These are phyloP conservation scores for Byssochlamys sp. DNA, from an alignment of 2,329 filamentous ascomycete species.

Conservation along the genomic window DNA sequence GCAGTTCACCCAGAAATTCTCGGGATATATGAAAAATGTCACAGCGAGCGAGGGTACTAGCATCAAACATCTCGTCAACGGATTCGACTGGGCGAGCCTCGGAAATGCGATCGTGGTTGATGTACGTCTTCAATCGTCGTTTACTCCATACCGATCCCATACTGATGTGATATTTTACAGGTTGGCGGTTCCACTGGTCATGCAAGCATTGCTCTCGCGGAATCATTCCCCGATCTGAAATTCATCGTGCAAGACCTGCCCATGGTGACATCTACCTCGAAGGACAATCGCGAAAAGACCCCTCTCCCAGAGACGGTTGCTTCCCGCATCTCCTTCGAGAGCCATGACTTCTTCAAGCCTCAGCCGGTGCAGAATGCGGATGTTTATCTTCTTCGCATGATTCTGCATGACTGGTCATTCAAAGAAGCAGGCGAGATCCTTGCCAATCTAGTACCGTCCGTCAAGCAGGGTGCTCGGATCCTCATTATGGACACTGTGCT, in stretches of 20 bases:
- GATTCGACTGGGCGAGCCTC: slow-evolving; percentile 18
- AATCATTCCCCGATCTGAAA: slow-evolving; percentile 40
- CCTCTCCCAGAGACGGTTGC: background rate
- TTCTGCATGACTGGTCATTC: slow-evolving; percentile 32
- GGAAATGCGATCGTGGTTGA: slow-evolving; percentile 43
- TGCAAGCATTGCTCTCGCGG: slow-evolving; percentile 47
- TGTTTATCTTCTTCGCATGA: slow-evolving; percentile 26
- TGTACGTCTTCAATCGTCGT: slow-evolving; percentile 17
- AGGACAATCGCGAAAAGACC: background rate
- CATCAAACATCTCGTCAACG: slow-evolving; percentile 40
- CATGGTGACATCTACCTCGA: slow-evolving; percentile 17
- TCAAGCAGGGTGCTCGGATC: slow-evolving; percentile 15
- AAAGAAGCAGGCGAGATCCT: slow-evolving; percentile 26
- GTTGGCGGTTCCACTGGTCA: slow-evolving; percentile 50
- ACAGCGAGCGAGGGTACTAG: slow-evolving; percentile 50
- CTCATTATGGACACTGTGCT: slow-evolving; percentile 27
- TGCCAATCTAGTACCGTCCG: slow-evolving; percentile 19
- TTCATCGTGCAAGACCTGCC: slow-evolving; percentile 47
- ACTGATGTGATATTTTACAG: slow-evolving; percentile 1
- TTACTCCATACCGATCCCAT: background rate
- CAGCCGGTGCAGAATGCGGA: slow-evolving; percentile 18
- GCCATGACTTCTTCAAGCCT: slow-evolving; percentile 25
- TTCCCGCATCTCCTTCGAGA: slow-evolving; percentile 12
- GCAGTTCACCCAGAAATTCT: slow-evolving; percentile 42
- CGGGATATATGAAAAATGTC: slow-evolving; percentile 46